Evolutionary conservation across 441 rosid species (phyloP), one percentile per base, ranked within the genome.

Genomic region (Bocquillonia castaneifolia): DNA sequence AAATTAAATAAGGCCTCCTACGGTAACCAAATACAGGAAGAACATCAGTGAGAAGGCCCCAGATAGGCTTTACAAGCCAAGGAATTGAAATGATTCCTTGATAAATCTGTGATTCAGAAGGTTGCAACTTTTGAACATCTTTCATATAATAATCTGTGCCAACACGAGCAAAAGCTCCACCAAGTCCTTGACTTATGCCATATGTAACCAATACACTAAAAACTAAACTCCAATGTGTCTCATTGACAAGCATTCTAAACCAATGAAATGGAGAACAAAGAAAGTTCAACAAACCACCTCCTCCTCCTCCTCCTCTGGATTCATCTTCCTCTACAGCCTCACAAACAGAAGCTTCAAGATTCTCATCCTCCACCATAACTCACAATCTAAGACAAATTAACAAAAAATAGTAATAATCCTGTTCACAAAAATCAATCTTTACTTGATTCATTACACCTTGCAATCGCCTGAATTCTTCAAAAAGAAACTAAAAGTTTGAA

Each of bases 41-140:
- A 69, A 90, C 89, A 75, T 95, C 98, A 2, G 99, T 94, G 78
- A 94, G 88, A 72, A 94, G 85, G 8, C 99, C 98, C 99, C 99
- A 95, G 60, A 94, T 62, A 66, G 97, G 98, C 72, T 95, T 95
- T 61, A 95, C 84, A 61, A 90, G 83, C 98, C 99, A 95, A 73
- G 99, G 99, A 73, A 94, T 81, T 53, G 74, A 77, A 68, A 76
- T 76, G 71, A 93, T 89, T 44, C 93, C 98, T 7, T 85, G 80
- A 52, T 85, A 91, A 61, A 89, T 72, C 71, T 93, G 98, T 15
- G 97, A 83, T 72, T 85, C 96, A n/a, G 99, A 95, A 57, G 99
- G 99, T 76, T 92, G 95, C 63, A 92, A 88, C 69, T 86, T 86
- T 74, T 91, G 99, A 39, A 89, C 96, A 81, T 95, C 98, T 84